Base-by-base conservation (phyloP, 2,329 filamentous ascomycete species). In the Sarocladium oryzae region DNA sequence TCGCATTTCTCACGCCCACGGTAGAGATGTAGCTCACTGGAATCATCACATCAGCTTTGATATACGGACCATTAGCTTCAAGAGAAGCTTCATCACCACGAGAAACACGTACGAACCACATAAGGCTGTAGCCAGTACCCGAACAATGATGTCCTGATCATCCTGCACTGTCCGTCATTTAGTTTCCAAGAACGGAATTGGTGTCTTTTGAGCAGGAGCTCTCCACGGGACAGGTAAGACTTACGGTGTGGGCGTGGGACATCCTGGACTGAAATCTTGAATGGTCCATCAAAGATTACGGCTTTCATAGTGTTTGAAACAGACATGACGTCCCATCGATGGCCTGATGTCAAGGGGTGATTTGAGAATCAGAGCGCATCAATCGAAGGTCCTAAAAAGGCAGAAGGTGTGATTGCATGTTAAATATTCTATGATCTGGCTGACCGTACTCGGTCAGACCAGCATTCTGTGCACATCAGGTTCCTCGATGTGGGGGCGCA, bases 271-370 rank as follows among this genome's bases (percentile, higher is more conserved):
- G 79, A 84, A 51, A 95, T 77, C 62, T 88, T 82, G 61, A 79
- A 76, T 3, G 87, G 85, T 2, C 86, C 89, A 55, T 92, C 85
- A 71, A 96, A 95, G 51, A 96, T 80, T 26, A 96, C 88, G 26
- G 89, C 89, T 67, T 88, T 87, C 91, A 96, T 96, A 0, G 79
- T 88, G n/a, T 9, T 6, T 16, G n/a, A 5, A 23, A 4, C 4
- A 4, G 43, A 5, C 28, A 48, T 48, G 24, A 13, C 20, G 26
- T 4, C 24, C n/a, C n/a, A n/a, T n/a, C n/a, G n/a, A n/a, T n/a
- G n/a, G n/a, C n/a, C n/a, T n/a, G n/a, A n/a, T n/a, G n/a, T n/a
- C n/a, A n/a, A n/a, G n/a, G n/a, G n/a, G n/a, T n/a, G n/a, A n/a
- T n/a, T n/a, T n/a, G n/a, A n/a, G n/a, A n/a, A n/a, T n/a, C n/a